Base-by-base conservation (phyloP, 495 filamentous ascomycete species). In the Tuber indicum region DNA sequence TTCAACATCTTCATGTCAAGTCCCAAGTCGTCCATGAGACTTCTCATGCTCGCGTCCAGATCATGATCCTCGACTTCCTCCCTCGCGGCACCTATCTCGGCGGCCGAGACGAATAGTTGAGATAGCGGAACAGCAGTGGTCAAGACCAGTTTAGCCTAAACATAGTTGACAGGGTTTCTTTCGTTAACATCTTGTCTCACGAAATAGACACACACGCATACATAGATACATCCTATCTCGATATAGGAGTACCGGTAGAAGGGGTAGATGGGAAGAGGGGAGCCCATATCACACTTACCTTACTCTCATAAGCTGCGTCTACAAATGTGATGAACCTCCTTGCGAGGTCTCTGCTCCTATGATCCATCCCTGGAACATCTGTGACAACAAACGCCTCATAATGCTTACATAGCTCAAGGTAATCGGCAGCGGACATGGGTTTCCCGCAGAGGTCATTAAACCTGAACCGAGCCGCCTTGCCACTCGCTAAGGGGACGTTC, bases 281-380 rank as follows among this genome's bases (percentile, higher is more conserved):
- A 74, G 43, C 47, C 21, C 21, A 71, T 72, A 75, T 46, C 7
- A 43, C 21, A 84, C 86, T 47, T 85, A 90, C 90, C 81, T 88
- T 85, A 78, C 87, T 89, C 79, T 93, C 96, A 85, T 99, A 99
- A 45, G 96, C 91, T 16, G 96, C 94, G 84, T 99, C 96, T 73
- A 99, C 92, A 80, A 99, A 97, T 0, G 96, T 99, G 79, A 99
- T 98, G 84, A 99, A 98, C 32, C 96, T 86, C 70, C 96, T 86
- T 1, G 96, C 96, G 19, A 96, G 87, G 86, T 99, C 96, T n/a
- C 96, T 89, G 82, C 92, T 88, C 44, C 88, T 89, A 76, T 92
- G 89, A 23, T 89, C 95, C 96, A 99, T 98, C 9, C 92, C 92
- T 0, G 96, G 96, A 0, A 99, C 90, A 52, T 94, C 92, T 2